Evolutionary conservation across 2,329 filamentous ascomycete genomes (phyloP).

Genomic region (Chaetomium olivaceum): DNA sequence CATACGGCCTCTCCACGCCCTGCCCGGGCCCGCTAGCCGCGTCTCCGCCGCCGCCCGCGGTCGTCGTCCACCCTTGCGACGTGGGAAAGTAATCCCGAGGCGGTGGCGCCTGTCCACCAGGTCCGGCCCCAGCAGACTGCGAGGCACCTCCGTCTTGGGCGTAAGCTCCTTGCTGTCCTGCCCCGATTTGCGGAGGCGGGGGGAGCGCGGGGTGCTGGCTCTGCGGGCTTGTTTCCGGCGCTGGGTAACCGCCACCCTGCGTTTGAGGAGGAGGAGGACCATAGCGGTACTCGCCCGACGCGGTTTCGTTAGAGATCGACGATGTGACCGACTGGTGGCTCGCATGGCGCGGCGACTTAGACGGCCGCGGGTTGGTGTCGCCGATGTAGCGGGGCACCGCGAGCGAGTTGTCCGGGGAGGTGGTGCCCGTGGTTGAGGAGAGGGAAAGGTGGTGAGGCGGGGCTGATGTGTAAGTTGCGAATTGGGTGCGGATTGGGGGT

Average conservation of each 20-base stretch:
- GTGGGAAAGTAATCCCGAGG: constrained; percentile 52
- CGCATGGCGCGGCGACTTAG: constrained; percentile 57
- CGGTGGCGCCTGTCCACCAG: constrained; percentile 32
- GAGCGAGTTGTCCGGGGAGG: constrained; percentile 38
- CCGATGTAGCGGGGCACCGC: constrained; percentile 57
- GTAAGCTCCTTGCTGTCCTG: not conserved
- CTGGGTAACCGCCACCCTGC: constrained; percentile 20
- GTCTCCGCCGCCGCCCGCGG: constrained; percentile 44
- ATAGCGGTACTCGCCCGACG: constrained; percentile 58
- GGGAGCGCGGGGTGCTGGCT: constrained; percentile 35
- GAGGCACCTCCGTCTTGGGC: constrained; percentile 6
- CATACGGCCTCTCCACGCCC: constrained; percentile 50
- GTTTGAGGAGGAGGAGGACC: constrained; percentile 41
- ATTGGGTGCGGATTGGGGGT: constrained; percentile 54
- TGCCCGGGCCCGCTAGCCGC: not conserved
- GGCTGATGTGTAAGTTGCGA: constrained; percentile 53
- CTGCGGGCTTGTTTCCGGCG: constrained; percentile 40
- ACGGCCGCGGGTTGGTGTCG: constrained; percentile 54
- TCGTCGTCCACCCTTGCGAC: constrained; percentile 53
- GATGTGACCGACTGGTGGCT: constrained; percentile 54
- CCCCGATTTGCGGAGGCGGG: constrained; percentile 4
- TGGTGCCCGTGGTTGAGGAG: constrained; percentile 39
- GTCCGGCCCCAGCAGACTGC: constrained; percentile 17
- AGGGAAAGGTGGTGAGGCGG: constrained; percentile 53
- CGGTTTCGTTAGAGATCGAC: constrained; percentile 52